phyloP scores from a whole-genome alignment of 768 basidiomycete species.

The Amanita inopinata region DNA sequence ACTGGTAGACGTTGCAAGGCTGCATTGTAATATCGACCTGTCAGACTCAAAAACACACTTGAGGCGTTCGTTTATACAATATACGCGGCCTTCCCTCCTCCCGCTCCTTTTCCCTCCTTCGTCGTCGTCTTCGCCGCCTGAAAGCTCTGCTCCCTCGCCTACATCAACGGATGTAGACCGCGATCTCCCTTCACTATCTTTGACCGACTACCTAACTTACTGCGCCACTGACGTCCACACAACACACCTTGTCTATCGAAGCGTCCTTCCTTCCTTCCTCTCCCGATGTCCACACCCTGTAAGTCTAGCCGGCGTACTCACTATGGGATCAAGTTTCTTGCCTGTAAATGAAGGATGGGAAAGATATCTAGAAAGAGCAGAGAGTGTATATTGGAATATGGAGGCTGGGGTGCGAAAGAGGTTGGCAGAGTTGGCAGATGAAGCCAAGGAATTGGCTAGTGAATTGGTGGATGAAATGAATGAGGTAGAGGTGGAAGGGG shows the following conservation, averaged over 20 bases:
- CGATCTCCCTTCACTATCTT: constrained; percentile 49
- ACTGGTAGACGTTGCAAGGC: constrained; percentile 80
- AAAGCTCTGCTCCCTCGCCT: not conserved
- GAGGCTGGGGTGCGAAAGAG: constrained; percentile 71
- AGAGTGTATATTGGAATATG: constrained; percentile 56
- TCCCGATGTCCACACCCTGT: constrained; percentile 84
- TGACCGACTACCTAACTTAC: constrained; percentile 73
- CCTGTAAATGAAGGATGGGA: constrained; percentile 91
- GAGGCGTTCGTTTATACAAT: not conserved
- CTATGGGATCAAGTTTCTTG: constrained; percentile 88
- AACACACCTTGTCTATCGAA: constrained; percentile 72
- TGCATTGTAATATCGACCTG: constrained; percentile 77
- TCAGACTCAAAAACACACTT: not conserved
- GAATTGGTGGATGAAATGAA: constrained; percentile 29
- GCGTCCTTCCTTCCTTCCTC: constrained; percentile 75
- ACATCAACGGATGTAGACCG: too few relatives aligned
- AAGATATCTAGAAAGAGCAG: constrained; percentile 68
- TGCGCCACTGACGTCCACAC: constrained; percentile 79
- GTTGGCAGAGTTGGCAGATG: constrained; percentile 57
- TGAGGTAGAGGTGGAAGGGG: constrained; percentile 8
- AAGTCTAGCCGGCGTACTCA: constrained; percentile 81
- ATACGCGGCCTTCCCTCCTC: not conserved
- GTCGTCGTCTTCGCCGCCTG: not conserved
- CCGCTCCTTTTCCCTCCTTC: not conserved
- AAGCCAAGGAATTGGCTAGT: constrained; percentile 55